phyloP scores from a whole-genome alignment of 2,329 filamentous ascomycete species.

The Xylariaceae sp. region DNA sequence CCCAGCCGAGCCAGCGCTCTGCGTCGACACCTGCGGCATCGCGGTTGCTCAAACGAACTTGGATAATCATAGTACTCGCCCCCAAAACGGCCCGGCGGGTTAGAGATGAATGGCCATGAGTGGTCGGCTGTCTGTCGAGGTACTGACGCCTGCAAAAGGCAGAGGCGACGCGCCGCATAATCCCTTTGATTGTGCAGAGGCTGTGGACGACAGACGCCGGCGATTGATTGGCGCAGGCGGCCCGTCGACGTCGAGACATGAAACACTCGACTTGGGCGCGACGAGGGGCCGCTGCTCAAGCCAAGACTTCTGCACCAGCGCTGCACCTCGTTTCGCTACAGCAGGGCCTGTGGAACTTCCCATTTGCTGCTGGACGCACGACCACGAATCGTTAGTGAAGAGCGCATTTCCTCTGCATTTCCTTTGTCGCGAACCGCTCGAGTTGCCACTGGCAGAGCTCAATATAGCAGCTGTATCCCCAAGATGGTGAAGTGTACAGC shows the following conservation, averaged over 20 bases:
- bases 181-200: constrained; percentile 22
- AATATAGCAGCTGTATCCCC: constrained; percentile 5
- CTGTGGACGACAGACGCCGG: constrained; percentile 21
- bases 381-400: no score
- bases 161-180: constrained; percentile 27
- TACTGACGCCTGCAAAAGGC: constrained; percentile 21
- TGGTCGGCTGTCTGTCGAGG: constrained; percentile 20
- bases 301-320: constrained; percentile 16
- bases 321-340: no score
- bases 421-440: constrained; percentile 7
- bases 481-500: not conserved
- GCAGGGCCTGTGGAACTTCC: not conserved
- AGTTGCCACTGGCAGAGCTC: constrained; percentile 11
- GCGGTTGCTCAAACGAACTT: constrained; percentile 20
- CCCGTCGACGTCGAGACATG: constrained; percentile 23
- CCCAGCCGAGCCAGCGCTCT: not conserved
- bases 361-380: no score
- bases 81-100: constrained; percentile 24
- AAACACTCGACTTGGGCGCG: constrained; percentile 28
- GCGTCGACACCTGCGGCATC: constrained; percentile 13
- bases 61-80: constrained; percentile 20
- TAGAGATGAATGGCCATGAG: constrained; percentile 25
- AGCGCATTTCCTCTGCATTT: no score
- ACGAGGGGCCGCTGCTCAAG: constrained; percentile 16
- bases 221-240: constrained; percentile 26